Percentiles rank a stretch among this genome's conserved stretches.
These are phyloP conservation scores for Conoideocrella luteorostrata DNA, from an alignment of 2,329 filamentous ascomycete genomes.

Conservation along the genomic window DNA sequence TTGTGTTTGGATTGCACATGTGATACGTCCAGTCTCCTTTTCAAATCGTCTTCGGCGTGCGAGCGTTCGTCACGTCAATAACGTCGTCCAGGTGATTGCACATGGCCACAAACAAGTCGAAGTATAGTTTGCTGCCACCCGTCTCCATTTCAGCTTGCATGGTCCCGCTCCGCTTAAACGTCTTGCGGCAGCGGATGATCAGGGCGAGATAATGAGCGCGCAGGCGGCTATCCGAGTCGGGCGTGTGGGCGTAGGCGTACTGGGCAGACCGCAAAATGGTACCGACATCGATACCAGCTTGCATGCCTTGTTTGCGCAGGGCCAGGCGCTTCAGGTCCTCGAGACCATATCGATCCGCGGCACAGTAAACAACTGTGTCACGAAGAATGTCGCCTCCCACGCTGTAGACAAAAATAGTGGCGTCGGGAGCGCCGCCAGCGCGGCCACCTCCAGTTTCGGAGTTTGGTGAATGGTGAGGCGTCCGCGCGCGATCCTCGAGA, in stretches of 20 bases:
- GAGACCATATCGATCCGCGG: constrained; percentile 83
- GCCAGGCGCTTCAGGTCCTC: constrained; percentile 88
- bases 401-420: constrained; percentile 63
- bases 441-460: constrained; percentile 38
- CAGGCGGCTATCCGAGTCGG: constrained; percentile 84
- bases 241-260: constrained; percentile 93
- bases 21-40: constrained; percentile 7
- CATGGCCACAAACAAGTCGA: constrained; percentile 96
- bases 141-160: constrained; percentile 99
- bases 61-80: constrained; percentile 72
- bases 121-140: constrained; percentile 86
- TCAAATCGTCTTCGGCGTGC: constrained; percentile 53
- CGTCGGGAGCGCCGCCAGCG: constrained; percentile 42
- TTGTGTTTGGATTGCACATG: constrained; percentile 8
- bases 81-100: constrained; percentile 98
- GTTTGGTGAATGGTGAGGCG: constrained; percentile 46
- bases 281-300: constrained; percentile 84
- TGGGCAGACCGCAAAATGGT: constrained; percentile 88
- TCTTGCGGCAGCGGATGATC: constrained; percentile 95
- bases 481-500: constrained; percentile 60
- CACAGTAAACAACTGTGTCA: constrained; percentile 92
- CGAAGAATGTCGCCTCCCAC: constrained; percentile 73
- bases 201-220: constrained; percentile 95
- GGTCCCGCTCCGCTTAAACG: constrained; percentile 95
- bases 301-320: constrained; percentile 89